phyloP scores from a whole-genome alignment of 202 grass and related monocot species.

The Digitaria exilis region DNA sequence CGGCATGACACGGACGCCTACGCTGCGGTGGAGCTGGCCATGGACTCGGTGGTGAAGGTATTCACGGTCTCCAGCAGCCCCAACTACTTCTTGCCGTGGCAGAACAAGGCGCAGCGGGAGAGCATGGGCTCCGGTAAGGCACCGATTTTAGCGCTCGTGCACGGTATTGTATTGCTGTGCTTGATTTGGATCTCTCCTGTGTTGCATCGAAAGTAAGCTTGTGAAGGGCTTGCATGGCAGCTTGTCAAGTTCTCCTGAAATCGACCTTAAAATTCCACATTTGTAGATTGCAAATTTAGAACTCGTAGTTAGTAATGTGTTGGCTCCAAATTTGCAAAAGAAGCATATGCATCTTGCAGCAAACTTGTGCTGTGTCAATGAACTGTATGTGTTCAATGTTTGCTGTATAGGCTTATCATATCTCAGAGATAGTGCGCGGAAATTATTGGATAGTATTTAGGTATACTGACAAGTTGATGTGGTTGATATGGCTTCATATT shows the following conservation, averaged over 20 bases:
- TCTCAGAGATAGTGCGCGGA: not conserved
- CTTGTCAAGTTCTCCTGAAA: not conserved
- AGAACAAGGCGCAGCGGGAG: constrained; percentile 95
- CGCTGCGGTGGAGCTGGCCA: constrained; percentile 80
- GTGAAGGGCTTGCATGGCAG: not conserved
- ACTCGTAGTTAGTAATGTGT: not conserved
- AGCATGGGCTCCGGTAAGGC: constrained; percentile 93
- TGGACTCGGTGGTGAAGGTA: constrained; percentile 96
- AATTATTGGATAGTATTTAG: not conserved
- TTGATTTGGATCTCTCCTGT: constrained; percentile 30
- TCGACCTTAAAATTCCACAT: not conserved
- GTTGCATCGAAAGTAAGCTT: not conserved
- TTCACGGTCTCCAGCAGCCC: constrained; percentile 96
- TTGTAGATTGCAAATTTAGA: constrained; percentile 5
- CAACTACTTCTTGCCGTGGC: constrained; percentile 96
- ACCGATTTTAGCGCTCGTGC: not conserved
- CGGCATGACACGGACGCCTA: constrained; percentile 78
- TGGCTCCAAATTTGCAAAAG: too few species aligned
- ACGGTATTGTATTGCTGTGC: not conserved
- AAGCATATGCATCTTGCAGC: too few species aligned
- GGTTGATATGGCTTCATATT: too few species aligned
- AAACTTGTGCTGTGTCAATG: not conserved
- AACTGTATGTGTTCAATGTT: not conserved
- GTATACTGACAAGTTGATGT: not conserved
- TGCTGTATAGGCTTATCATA: not conserved